Base-by-base conservation (phyloP, 2,329 filamentous ascomycete species). In the Metarhizium robertsii region DNA sequence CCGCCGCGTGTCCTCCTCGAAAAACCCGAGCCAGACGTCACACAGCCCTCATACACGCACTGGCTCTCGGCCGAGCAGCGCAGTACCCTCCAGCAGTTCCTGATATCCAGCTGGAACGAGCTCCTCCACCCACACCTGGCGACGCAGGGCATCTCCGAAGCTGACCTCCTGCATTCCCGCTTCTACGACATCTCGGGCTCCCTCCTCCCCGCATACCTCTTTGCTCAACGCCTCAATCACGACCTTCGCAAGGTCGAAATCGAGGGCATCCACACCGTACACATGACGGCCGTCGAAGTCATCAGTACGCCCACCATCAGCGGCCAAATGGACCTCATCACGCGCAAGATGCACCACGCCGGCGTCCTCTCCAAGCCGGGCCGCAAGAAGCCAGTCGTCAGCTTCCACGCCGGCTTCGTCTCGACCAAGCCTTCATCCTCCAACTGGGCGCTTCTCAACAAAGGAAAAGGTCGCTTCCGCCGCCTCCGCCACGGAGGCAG, bases 111-210 rank as follows among this genome's bases (percentile, higher is more conserved):
- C 0, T 81, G 79, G 79, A 66, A 71, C 1, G 63, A 71, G 2
- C 66, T 76, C 3, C 68, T 81, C 6, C 70, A 74, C 32, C 70
- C 75, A 11, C 38, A 16, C 14, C 10, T 40, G 0, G 61, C 69
- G 0, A 59, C 66, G 0, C 62, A 74, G 2, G 69, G 69, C 8
- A 68, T 78, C 0, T 67, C 75, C 0, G 68, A 73, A n/a, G 64
- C 65, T 1, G 67, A 75, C 47, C 66, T 77, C 4, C 72, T 74
- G 38, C 71, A 71, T 1, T 72, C 76, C 0, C 72, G 75, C 0
- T 81, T 81, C 63, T 80, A 76, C 61, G 73, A 78, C 50, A 70
- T 80, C 13, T 78, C 75, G 66, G 74, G 74, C 7, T 76, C 75
- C 2, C 67, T 80, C 25, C 68, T 81, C 46, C 72, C 78, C 0